These are phyloP conservation scores for Claviceps purpurea DNA, from an alignment of 2,329 filamentous ascomycete species.

Conservation along the genomic window DNA sequence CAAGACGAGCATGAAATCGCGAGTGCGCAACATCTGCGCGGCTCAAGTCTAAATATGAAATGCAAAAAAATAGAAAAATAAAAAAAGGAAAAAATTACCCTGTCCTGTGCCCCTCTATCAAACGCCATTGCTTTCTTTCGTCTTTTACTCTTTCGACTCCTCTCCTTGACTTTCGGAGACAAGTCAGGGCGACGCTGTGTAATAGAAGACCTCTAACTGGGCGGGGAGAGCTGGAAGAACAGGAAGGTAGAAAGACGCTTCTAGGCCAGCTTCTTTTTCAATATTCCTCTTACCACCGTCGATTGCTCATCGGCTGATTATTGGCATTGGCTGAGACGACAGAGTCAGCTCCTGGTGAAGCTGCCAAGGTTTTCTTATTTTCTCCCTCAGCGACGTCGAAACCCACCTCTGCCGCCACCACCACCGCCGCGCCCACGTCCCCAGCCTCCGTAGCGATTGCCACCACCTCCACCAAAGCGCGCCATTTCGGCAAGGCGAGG, in stretches of 20 bases:
- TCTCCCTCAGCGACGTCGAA: conserved; percentile 18
- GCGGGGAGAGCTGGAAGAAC: no score
- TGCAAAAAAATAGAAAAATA: conserved; percentile 4
- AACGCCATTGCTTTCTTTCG: conserved; percentile 14
- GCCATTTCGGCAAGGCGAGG: conserved; percentile 92
- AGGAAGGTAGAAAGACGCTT: background rate
- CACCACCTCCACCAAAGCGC: conserved; percentile 75
- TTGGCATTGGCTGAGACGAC: conserved; percentile 32
- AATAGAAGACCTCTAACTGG: background rate
- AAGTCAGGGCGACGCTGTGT: background rate
- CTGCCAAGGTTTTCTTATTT: conserved; percentile 13
- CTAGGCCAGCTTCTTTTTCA: background rate
- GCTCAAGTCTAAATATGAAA: conserved; percentile 10
- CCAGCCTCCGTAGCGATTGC: conserved; percentile 60
- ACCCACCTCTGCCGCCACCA: conserved; percentile 32
- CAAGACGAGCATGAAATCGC: conserved; percentile 6
- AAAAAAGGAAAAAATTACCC: conserved; percentile 4
- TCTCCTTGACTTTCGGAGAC: background rate
- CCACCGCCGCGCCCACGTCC: conserved; percentile 44
- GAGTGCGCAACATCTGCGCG: conserved; percentile 3
- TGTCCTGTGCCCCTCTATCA: conserved; percentile 16
- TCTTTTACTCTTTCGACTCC: background rate
- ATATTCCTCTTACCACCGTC: conserved; percentile 32
- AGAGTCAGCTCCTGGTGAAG: conserved; percentile 22
- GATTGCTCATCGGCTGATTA: conserved; percentile 34